phyloP scores from a whole-genome alignment of 495 filamentous ascomycete species.

The Daldinia childiae region DNA sequence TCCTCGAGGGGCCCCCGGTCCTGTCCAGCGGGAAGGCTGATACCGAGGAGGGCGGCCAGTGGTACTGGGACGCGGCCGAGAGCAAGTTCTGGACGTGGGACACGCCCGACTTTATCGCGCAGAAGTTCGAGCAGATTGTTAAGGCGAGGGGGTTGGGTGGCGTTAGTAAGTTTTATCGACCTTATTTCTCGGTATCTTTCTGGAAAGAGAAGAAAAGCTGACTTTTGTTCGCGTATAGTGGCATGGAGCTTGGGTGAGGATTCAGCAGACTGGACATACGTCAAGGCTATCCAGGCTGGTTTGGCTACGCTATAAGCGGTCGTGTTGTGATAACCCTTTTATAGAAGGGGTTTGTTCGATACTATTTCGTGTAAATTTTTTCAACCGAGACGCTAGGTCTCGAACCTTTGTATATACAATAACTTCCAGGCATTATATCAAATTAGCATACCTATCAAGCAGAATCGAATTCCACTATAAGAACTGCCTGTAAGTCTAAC shows the following conservation, averaged over 20 bases:
- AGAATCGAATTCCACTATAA: not conserved
- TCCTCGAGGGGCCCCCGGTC: constrained; percentile 44
- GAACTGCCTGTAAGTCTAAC: not conserved
- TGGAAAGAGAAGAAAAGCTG: constrained; percentile 9
- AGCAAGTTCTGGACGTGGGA: constrained; percentile 76
- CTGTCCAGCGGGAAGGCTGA: constrained; percentile 57
- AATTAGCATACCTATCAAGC: not conserved
- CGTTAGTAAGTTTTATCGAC: constrained; percentile 51
- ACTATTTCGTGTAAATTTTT: constrained; percentile 30
- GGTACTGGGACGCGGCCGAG: constrained; percentile 65
- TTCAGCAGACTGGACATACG: constrained; percentile 61
- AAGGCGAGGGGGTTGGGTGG: constrained; percentile 64
- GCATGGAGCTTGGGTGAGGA: constrained; percentile 73
- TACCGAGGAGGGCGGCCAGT: constrained; percentile 63
- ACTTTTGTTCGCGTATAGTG: constrained; percentile 35
- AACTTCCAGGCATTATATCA: not conserved
- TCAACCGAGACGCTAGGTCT: not conserved
- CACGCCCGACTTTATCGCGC: constrained; percentile 62
- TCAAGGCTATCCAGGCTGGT: constrained; percentile 64
- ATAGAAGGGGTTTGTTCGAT: not conserved
- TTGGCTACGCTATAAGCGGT: constrained; percentile 43
- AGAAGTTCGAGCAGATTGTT: constrained; percentile 71
- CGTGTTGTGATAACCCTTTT: not conserved
- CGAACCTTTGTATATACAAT: not conserved
- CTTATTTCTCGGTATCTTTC: not conserved